Evolutionary conservation across 179 eudicot genomes (phyloP).

Genomic region (Actinidia polygama): DNA sequence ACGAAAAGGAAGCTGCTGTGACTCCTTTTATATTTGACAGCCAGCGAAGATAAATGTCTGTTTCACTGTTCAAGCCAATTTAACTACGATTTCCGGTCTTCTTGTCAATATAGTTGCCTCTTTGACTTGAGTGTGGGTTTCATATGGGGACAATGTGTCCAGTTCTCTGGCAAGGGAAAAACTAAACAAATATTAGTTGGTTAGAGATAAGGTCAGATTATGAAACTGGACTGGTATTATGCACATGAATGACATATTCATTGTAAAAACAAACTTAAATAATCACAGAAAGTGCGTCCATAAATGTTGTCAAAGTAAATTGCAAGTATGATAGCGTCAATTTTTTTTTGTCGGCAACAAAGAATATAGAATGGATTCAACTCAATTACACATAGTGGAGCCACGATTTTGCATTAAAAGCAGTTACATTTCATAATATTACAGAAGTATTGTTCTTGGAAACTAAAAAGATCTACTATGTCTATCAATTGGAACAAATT

Average conservation of each 20-base stretch:
- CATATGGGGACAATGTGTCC: not conserved
- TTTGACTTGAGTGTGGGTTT: not conserved
- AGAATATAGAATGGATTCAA: not conserved
- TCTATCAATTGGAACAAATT: not conserved
- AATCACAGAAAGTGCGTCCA: not conserved
- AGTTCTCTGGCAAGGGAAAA: not conserved
- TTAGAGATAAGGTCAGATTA: not conserved
- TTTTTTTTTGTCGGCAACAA: no score
- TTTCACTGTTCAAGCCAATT: not conserved
- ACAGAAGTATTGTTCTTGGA: not conserved
- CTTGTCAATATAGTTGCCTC: constrained; percentile 4
- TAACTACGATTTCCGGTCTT: not conserved
- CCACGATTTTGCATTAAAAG: not conserved
- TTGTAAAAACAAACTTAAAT: not conserved
- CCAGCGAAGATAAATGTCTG: no score
- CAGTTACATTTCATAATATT: not conserved
- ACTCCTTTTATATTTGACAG: no score
- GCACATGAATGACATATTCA: not conserved
- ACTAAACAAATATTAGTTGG: not conserved
- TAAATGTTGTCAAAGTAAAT: not conserved
- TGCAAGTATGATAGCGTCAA: no score
- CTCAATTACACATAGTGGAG: not conserved
- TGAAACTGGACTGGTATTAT: not conserved
- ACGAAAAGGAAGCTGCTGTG: no score
- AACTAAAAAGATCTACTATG: not conserved